Base-by-base conservation (phyloP, 305 asterid genomes). In the Nicotiana rustica region DNA sequence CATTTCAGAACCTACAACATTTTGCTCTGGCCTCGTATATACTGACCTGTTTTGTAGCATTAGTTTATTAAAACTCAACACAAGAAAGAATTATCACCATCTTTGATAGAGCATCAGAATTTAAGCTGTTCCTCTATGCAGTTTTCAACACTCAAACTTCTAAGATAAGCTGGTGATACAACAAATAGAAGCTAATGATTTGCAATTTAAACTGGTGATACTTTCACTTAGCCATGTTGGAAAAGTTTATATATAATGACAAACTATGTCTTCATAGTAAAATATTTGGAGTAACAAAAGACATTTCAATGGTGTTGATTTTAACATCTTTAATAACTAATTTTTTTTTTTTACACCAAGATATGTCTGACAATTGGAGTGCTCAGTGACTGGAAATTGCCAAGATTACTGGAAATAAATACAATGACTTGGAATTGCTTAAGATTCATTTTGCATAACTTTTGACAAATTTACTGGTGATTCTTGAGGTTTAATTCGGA, bases 31-130 rank as follows among this genome's bases (percentile, higher is more conserved):
- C 70, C 64, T 89, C 78, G 75, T 25, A 35, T 80, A 64, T 55
- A 69, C 57, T 76, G 71, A 75, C 87, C 96, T 91, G 89, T 67
- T 84, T 7, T 62, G 68, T 21, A 41, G n/a, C 36, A 64, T 21
- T 10, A 64, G 17, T 64, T 64, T 21, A 25, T 64, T 64, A 64
- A 60, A n/a, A 13, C 65, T 60, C 77, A 82, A 70, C 76, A 36
- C 18, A 25, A 36, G n/a, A 0, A 19, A 59, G 59, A 66, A 57
- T 18, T 25, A 64, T 8, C n/a, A 12, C 36, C 38, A 12, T 61
- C 35, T n/a, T 18, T 18, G 29, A 60, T 60, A 60, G 5, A 62
- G 8, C 36, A 21, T 62, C 68, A 62, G 60, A 13, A 21, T 21
- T 65, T 33, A 35, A 35, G 14, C 1, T 33, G 17, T 38, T 35